phyloP scores from a whole-genome alignment of 73 alveolate genomes.

The Halteria grandinella region DNA sequence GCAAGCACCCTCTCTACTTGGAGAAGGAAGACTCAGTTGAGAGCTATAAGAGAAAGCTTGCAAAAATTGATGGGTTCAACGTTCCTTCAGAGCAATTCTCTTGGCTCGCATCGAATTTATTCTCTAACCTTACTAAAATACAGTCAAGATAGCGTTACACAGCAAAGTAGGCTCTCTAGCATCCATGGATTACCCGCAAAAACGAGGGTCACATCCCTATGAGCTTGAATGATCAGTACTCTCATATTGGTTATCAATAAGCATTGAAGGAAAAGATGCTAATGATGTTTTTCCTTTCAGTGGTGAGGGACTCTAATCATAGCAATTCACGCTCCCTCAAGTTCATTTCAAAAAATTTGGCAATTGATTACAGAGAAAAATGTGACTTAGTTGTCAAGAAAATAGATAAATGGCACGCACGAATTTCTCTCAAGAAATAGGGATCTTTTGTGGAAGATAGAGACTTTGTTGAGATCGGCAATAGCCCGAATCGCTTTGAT shows the following conservation, averaged over 20 bases:
- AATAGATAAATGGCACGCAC: too few relatives aligned
- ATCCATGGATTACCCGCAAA: conserved; percentile 84
- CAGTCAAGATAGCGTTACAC: conserved; percentile 73
- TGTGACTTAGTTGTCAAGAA: too few relatives aligned
- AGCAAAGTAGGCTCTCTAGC: conserved; percentile 64
- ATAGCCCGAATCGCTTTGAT: too few relatives aligned
- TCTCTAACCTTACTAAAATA: conserved; percentile 56
- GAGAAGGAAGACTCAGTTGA: conserved; percentile 47
- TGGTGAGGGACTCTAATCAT: too few relatives aligned
- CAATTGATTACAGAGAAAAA: too few relatives aligned
- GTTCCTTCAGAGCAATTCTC: conserved; percentile 13
- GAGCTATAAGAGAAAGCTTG: conserved; percentile 14
- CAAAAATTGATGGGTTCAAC: background rate
- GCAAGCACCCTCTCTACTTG: conserved; percentile 74
- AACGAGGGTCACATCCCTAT: background rate
- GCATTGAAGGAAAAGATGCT: background rate
- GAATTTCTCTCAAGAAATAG: too few relatives aligned
- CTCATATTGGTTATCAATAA: background rate
- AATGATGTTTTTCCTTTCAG: background rate
- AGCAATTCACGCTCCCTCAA: too few relatives aligned
- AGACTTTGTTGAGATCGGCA: too few relatives aligned
- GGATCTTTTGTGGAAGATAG: too few relatives aligned
- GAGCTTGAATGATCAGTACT: background rate
- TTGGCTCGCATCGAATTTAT: conserved; percentile 61
- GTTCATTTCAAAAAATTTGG: too few relatives aligned